Percentiles rank a stretch among this genome's conserved stretches.
Conservation (phyloP, 2,329 filamentous ascomycete genomes). For the Trichoderma aggressivum region DNA sequence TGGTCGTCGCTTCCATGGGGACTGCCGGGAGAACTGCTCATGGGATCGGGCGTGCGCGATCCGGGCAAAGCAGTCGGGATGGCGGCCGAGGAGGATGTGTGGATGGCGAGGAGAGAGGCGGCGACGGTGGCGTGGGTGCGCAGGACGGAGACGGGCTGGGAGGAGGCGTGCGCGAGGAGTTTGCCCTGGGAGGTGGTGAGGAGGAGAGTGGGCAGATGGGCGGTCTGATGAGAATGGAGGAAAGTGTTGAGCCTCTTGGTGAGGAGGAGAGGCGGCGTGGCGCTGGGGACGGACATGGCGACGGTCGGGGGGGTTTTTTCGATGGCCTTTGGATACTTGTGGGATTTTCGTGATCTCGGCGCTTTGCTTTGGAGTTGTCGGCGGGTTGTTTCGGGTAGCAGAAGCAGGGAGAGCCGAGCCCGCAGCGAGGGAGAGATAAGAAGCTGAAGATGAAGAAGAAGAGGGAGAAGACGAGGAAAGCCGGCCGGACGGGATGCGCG, state of each 20-base stretch:
- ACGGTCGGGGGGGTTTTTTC: not conserved
- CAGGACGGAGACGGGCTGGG: slow-evolving; percentile 53
- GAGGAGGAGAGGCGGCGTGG: slow-evolving; percentile 58
- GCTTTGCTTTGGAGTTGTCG: not conserved
- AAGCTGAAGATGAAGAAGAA: not conserved
- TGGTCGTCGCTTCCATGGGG: slow-evolving; percentile 24
- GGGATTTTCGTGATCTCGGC: not conserved
- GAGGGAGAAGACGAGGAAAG: not conserved
- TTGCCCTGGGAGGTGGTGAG: slow-evolving; percentile 59
- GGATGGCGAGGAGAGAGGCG: slow-evolving; percentile 58
- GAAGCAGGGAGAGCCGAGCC: not conserved
- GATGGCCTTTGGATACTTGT: not conserved
- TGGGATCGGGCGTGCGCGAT: slow-evolving; percentile 30
- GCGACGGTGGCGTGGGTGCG: slow-evolving; percentile 63
- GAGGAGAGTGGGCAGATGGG: slow-evolving; percentile 57
- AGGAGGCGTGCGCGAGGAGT: slow-evolving; percentile 59
- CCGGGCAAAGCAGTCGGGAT: slow-evolving; percentile 43
- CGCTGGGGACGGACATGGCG: slow-evolving; percentile 33
- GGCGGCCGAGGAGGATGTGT: slow-evolving; percentile 44
- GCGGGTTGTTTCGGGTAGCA: not conserved
- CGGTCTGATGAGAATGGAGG: slow-evolving; percentile 55
- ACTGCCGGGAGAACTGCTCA: slow-evolving; percentile 25
- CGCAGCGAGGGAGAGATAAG: not conserved
- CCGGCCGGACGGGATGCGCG: not conserved
- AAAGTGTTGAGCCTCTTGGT: slow-evolving; percentile 63